phyloP scores from a whole-genome alignment of 768 basidiomycete genomes.

The Inosperma sp. region DNA sequence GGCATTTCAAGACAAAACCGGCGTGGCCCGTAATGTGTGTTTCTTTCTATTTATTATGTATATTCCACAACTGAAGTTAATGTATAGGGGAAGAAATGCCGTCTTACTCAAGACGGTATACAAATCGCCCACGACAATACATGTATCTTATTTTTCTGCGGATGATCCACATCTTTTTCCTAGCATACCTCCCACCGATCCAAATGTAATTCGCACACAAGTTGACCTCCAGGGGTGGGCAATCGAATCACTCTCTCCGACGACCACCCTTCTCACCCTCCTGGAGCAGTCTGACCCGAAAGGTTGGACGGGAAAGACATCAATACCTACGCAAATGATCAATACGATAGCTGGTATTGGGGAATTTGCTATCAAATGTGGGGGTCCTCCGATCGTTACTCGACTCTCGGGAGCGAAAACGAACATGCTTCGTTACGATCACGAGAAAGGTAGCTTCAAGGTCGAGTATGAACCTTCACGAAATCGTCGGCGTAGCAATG shows the following conservation, averaged over 20 bases:
- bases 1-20: slow-evolving; percentile 88
- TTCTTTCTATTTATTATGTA: slow-evolving; percentile 6
- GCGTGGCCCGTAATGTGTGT: slow-evolving; percentile 92
- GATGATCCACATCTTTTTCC: slow-evolving; percentile 88
- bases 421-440: slow-evolving; percentile 76
- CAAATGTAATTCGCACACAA: slow-evolving; percentile 84
- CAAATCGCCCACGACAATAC: slow-evolving; percentile 92
- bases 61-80: background rate
- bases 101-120: slow-evolving; percentile 94
- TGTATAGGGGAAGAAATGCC: slow-evolving; percentile 74
- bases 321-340: slow-evolving; percentile 94
- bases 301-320: slow-evolving; percentile 93
- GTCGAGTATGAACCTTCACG: slow-evolving; percentile 77
- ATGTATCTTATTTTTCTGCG: slow-evolving; percentile 92
- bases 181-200: slow-evolving; percentile 58
- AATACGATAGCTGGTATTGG: slow-evolving; percentile 84
- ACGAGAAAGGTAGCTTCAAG: slow-evolving; percentile 75
- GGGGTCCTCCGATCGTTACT: slow-evolving; percentile 90
- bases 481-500: slow-evolving; percentile 36
- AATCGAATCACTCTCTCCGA: slow-evolving; percentile 92
- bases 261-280: slow-evolving; percentile 87
- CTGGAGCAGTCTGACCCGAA: slow-evolving; percentile 97
- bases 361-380: slow-evolving; percentile 92
- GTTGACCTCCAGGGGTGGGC: slow-evolving; percentile 99
- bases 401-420: slow-evolving; percentile 75